Percentiles rank a stretch among this genome's conserved stretches.
phyloP scores from a whole-genome alignment of 2,329 filamentous ascomycete species.

The Stachybotrys elegans region DNA sequence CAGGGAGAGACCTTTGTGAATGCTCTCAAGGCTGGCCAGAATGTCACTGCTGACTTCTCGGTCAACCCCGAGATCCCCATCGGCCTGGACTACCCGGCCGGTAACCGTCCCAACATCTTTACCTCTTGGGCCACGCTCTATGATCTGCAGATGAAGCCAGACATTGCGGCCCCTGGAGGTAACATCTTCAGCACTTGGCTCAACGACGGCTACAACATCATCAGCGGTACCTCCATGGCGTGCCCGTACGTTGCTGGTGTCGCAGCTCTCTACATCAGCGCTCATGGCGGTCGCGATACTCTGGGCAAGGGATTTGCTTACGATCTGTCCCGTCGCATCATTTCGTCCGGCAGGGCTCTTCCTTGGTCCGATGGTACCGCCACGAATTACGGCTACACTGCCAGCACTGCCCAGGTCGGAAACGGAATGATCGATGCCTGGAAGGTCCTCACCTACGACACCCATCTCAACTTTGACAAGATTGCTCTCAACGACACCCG shows the following conservation, averaged over 20 bases:
- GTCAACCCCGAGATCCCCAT: constrained; percentile 16
- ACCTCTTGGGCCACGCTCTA: constrained; percentile 38
- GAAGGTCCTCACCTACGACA: constrained; percentile 36
- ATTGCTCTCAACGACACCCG: constrained; percentile 41
- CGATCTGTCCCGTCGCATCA: constrained; percentile 21
- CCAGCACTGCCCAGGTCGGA: constrained; percentile 33
- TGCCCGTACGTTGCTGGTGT: constrained; percentile 40
- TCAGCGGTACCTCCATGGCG: constrained; percentile 45
- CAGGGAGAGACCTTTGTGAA: constrained; percentile 20
- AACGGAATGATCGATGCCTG: constrained; percentile 38
- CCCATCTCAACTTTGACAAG: constrained; percentile 28
- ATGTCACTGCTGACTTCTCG: constrained; percentile 24
- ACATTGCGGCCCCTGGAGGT: constrained; percentile 37
- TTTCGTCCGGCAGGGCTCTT: constrained; percentile 23
- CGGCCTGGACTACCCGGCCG: constrained; percentile 17
- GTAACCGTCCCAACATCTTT: constrained; percentile 30
- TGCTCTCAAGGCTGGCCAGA: constrained; percentile 16
- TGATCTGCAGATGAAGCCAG: constrained; percentile 37
- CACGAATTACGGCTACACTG: constrained; percentile 14
- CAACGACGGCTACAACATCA: constrained; percentile 22
- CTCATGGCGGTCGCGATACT: constrained; percentile 22
- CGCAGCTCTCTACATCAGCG: constrained; percentile 29
- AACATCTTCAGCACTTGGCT: constrained; percentile 37
- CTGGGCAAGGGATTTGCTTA: constrained; percentile 25
- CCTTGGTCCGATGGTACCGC: constrained; percentile 15